These are phyloP conservation scores for Trichoderma sp. DNA, from an alignment of 2,329 filamentous ascomycete species.

Conservation along the genomic window DNA sequence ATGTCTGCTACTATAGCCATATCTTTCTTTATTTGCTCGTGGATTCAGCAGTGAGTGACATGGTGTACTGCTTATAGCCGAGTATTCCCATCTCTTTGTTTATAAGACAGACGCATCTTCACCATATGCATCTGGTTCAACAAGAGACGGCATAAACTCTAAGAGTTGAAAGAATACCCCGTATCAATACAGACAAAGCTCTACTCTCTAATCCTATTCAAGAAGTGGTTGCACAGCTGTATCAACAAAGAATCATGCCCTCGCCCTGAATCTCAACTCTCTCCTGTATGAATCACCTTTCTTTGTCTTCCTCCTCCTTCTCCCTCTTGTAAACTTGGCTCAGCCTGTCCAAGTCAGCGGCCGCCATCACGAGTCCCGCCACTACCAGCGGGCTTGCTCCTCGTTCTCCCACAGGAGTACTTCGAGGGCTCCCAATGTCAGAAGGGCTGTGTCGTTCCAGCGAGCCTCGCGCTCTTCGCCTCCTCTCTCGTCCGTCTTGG, in stretches of 20 bases:
- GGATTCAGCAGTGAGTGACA: too few species aligned
- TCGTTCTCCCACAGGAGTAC: conserved; percentile 27
- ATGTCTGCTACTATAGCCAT: too few species aligned
- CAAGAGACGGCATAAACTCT: background rate
- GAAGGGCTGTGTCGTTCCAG: conserved; percentile 30
- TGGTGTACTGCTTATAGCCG: too few species aligned
- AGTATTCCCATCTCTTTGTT: too few species aligned
- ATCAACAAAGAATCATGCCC: background rate
- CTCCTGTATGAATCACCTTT: background rate
- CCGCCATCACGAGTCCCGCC: conserved; percentile 34
- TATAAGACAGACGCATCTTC: too few species aligned
- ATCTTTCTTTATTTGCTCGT: too few species aligned
- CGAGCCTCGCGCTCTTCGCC: conserved; percentile 35
- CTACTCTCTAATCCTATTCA: background rate
- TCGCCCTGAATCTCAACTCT: background rate
- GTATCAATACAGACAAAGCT: background rate
- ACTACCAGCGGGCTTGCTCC: conserved; percentile 31
- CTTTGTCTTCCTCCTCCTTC: background rate
- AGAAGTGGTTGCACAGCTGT: background rate
- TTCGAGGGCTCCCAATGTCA: conserved; percentile 25
- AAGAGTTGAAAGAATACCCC: background rate
- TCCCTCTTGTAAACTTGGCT: conserved; percentile 21
- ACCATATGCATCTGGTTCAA: background rate
- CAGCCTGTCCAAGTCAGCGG: conserved; percentile 37
- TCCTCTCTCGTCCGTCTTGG: conserved; percentile 33